Percentiles rank a stretch among this genome's conserved stretches.
Evolutionary conservation across 306 rosid genomes (phyloP).

Genomic region (Lablab purpureus): DNA sequence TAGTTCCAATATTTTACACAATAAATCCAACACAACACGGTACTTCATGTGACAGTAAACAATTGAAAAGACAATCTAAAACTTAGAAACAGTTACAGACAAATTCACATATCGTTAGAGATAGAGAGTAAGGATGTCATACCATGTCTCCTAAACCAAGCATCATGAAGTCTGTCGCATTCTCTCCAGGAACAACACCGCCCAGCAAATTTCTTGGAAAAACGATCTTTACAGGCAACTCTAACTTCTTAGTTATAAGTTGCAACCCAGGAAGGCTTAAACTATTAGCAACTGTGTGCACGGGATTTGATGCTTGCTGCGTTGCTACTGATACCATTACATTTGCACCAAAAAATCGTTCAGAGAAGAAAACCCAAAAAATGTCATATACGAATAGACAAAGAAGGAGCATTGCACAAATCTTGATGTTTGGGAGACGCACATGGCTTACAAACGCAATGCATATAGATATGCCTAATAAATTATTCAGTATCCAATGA

Average conservation of each 20-base stretch:
- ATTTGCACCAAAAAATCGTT: slow-evolving; percentile 95
- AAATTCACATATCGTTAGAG: background rate
- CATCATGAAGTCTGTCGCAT: slow-evolving; percentile 92
- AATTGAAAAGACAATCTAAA: slow-evolving; percentile 22
- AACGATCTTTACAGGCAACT: slow-evolving; percentile 97
- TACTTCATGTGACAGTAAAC: slow-evolving; percentile 35
- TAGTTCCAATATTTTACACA: background rate
- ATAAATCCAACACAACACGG: slow-evolving; percentile 8
- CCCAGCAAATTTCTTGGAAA: slow-evolving; percentile 93
- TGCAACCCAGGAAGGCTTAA: slow-evolving; percentile 95
- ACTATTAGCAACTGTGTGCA: slow-evolving; percentile 97
- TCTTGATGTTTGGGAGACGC: slow-evolving; percentile 91
- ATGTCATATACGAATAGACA: slow-evolving; percentile 93
- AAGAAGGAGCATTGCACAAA: slow-evolving; percentile 94
- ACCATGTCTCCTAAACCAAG: slow-evolving; percentile 99
- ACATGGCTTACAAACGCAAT: slow-evolving; percentile 98
- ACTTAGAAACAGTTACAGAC: slow-evolving; percentile 13
- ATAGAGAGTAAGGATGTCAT: slow-evolving; percentile 45
- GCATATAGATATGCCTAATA: slow-evolving; percentile 94
- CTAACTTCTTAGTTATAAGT: slow-evolving; percentile 91
- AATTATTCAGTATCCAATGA: slow-evolving; percentile 92
- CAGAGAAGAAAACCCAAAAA: slow-evolving; percentile 98
- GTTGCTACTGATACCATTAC: slow-evolving; percentile 99
- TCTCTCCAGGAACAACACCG: slow-evolving; percentile 76
- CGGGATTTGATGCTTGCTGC: slow-evolving; percentile 94